Conservation (phyloP, 179 eudicot genomes). For the Camellia oleifera region DNA sequence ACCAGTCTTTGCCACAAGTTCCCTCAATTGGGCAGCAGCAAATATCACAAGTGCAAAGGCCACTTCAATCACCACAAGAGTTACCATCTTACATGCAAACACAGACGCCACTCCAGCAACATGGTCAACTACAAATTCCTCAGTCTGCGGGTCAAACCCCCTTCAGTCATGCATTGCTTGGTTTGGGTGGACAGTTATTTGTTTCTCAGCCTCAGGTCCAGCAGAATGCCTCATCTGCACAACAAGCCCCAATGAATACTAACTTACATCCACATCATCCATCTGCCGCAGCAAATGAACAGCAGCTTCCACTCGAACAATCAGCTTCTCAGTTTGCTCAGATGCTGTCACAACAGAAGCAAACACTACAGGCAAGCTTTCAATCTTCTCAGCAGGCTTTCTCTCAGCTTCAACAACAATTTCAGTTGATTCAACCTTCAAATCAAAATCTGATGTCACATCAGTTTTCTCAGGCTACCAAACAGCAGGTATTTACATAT, state of each 20-base stretch:
- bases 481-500: constrained; percentile 51
- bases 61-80: constrained; percentile 56
- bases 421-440: constrained; percentile 81
- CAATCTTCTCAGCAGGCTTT: constrained; percentile 85
- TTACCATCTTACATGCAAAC: constrained; percentile 44
- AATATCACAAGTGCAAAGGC: constrained; percentile 49
- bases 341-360: constrained; percentile 86
- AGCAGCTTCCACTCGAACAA: constrained; percentile 44
- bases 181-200: constrained; percentile 35
- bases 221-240: constrained; percentile 39
- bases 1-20: constrained; percentile 40
- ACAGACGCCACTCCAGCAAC: constrained; percentile 38
- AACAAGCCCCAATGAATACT: constrained; percentile 30
- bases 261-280: constrained; percentile 35
- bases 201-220: constrained; percentile 43
- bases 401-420: constrained; percentile 83
- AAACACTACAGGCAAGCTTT: constrained; percentile 71
- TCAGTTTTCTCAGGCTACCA: constrained; percentile 51
- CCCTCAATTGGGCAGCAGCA: constrained; percentile 41
- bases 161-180: constrained; percentile 40
- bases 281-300: constrained; percentile 44
- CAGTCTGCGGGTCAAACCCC: constrained; percentile 40
- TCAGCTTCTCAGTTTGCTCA: constrained; percentile 83
- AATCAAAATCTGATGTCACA: constrained; percentile 47
- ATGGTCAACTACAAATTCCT: constrained; percentile 38